Conservation (phyloP, 2,329 filamentous ascomycete genomes). For the Malbranchea zuffiana region DNA sequence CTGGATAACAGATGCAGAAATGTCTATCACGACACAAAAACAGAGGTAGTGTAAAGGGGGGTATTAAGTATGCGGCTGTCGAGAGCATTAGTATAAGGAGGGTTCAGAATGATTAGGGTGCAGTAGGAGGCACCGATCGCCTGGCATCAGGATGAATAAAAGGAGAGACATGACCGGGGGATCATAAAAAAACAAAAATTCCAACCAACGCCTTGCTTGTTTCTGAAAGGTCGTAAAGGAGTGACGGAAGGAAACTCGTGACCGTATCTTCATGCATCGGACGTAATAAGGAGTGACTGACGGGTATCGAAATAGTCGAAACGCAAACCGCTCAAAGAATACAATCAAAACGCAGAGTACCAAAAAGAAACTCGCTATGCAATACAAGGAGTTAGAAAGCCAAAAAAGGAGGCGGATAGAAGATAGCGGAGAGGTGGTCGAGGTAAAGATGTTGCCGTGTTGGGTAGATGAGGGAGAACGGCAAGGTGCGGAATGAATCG, state of each 20-base stretch:
- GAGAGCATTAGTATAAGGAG: too few relatives aligned
- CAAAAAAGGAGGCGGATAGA: background rate
- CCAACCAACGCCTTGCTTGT: constrained; percentile 18
- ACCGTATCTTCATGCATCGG: constrained; percentile 15
- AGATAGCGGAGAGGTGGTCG: too few relatives aligned
- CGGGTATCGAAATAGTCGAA: constrained; percentile 8
- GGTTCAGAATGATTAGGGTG: too few relatives aligned
- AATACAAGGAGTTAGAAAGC: constrained; percentile 3
- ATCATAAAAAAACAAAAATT: constrained; percentile 6
- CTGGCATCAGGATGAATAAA: constrained; percentile 8
- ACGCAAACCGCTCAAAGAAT: background rate
- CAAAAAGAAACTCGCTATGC: constrained; percentile 4
- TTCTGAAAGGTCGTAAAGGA: constrained; percentile 21
- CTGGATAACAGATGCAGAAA: constrained; percentile 9
- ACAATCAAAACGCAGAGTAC: background rate
- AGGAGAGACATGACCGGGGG: constrained; percentile 15
- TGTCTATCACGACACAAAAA: constrained; percentile 1
- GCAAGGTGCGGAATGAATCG: too few relatives aligned
- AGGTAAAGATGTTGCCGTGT: too few relatives aligned
- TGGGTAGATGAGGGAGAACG: too few relatives aligned
- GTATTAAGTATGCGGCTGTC: constrained; percentile 7
- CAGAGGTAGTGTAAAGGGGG: constrained; percentile 4
- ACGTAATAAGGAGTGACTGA: constrained; percentile 15
- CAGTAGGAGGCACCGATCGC: constrained; percentile 1
- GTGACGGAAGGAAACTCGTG: constrained; percentile 24